Evolutionary conservation across 768 basidiomycete genomes (phyloP).

Genomic region (Saitozyma sp.): DNA sequence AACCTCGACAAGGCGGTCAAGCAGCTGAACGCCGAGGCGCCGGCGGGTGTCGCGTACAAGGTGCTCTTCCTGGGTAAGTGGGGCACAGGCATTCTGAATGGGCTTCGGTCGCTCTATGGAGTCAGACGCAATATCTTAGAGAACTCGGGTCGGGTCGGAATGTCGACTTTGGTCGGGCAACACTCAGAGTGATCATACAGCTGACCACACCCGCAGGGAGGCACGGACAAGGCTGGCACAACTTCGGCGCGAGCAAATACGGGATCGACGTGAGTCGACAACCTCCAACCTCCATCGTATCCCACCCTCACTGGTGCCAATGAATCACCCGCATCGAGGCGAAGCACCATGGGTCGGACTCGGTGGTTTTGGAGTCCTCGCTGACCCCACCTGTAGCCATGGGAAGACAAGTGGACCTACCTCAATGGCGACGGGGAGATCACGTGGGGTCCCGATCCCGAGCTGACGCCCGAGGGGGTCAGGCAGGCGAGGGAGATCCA

Average conservation of each 20-base stretch:
- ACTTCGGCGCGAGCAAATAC: constrained; percentile 38
- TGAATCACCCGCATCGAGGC: too few relatives aligned
- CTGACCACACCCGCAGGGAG: constrained; percentile 21
- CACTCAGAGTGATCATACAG: too few relatives aligned
- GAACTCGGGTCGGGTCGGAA: neutral
- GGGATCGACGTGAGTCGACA: constrained; percentile 42
- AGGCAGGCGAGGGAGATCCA: constrained; percentile 44
- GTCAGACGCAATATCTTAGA: neutral
- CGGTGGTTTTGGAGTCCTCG: neutral
- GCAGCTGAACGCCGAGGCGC: constrained; percentile 32
- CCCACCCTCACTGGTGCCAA: too few relatives aligned
- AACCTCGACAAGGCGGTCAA: constrained; percentile 30
- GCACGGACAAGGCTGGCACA: constrained; percentile 51
- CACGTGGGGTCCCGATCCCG: constrained; percentile 51
- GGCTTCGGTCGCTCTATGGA: neutral
- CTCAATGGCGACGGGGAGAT: constrained; percentile 39
- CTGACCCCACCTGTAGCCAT: constrained; percentile 28
- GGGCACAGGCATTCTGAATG: too few relatives aligned
- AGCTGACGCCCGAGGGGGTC: constrained; percentile 43
- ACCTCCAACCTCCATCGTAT: neutral
- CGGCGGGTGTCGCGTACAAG: constrained; percentile 43
- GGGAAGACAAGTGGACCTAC: constrained; percentile 46
- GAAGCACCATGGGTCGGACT: too few relatives aligned
- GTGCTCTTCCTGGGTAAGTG: constrained; percentile 45
- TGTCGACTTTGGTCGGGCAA: neutral